Base-by-base conservation (phyloP, 2,329 filamentous ascomycete genomes). In the Xylariaceae sp. region DNA sequence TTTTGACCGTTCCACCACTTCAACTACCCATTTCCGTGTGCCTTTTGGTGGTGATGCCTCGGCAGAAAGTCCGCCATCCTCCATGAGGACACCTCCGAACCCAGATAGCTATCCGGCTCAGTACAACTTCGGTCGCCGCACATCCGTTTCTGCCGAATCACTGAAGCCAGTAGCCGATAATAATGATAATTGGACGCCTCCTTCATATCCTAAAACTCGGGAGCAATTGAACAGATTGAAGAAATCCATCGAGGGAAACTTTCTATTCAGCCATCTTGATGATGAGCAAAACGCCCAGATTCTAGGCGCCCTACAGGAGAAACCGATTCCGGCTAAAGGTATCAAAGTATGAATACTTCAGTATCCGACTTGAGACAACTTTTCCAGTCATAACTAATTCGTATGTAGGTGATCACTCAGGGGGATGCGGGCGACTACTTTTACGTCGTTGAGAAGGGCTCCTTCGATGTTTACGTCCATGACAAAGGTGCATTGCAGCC, bases 341-440 rank as follows among this genome's bases (percentile, higher is more conserved):
- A 88, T 88, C 71, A 88, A 88, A 78, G 85, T 87, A 71, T 54
- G 74, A 16, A 18, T 19, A 5, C 12, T 49, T 42, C 40, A 5
- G 32, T 10, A 9, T 9, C 19, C 14, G 5, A 7, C 16, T 7
- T 26, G n/a, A 56, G 21, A 53, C 37, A 16, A n/a, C 37, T n/a
- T 9, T 45, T 7, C 47, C 2, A 14, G 46, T 48, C 37, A 42
- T 16, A 16, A 1, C 75, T 54, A 73, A 68, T 60, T 7, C 1
- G 40, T n/a, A 40, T 48, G 42, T 82, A 96, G 82, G 91, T 99
- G 56, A 98, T 99, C 65, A 89, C 88, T 48, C 95, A 99, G 78
- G 95, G 95, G 52, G 95, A 98, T 69, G 89, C 93, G 0, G 95
- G 95, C 43, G 95, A 99, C 75, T 98, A 90, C 79, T 99, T 99